Evolutionary conservation across 345 rosid species (phyloP).

Genomic region (Erodium maritimum): DNA sequence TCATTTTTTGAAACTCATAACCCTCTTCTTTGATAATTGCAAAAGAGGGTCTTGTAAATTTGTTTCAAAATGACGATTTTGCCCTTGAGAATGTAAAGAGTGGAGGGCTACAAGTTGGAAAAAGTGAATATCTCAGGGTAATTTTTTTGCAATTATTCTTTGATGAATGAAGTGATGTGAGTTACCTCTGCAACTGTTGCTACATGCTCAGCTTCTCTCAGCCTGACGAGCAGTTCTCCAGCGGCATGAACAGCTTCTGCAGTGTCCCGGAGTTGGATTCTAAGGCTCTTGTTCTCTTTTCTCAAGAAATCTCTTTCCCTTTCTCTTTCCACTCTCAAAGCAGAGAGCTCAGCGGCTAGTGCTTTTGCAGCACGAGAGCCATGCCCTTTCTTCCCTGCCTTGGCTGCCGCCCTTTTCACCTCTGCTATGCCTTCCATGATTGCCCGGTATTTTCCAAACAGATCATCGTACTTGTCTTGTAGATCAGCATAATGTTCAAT

Average conservation of each 20-base stretch:
- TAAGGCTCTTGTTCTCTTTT: slow-evolving; percentile 72
- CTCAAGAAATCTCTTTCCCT: slow-evolving; percentile 60
- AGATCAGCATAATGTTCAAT: slow-evolving; percentile 88
- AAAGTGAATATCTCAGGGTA: too few species aligned
- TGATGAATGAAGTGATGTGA: not conserved
- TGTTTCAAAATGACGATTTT: too few species aligned
- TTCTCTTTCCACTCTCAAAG: slow-evolving; percentile 66
- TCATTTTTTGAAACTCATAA: too few species aligned
- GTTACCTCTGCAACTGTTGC: slow-evolving; percentile 69
- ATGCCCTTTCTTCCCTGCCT: slow-evolving; percentile 72
- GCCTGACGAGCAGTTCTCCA: slow-evolving; percentile 86
- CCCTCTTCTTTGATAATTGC: too few species aligned
- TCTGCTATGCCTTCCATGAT: slow-evolving; percentile 80
- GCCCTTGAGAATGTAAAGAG: too few species aligned
- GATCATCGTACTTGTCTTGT: slow-evolving; percentile 76
- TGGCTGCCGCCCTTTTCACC: slow-evolving; percentile 77
- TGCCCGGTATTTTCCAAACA: slow-evolving; percentile 52
- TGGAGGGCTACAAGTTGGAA: too few species aligned
- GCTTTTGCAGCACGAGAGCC: slow-evolving; percentile 73
- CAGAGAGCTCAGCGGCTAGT: slow-evolving; percentile 64
- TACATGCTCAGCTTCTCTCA: slow-evolving; percentile 84
- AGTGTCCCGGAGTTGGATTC: slow-evolving; percentile 73
- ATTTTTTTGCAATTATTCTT: too few species aligned
- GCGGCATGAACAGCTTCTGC: slow-evolving; percentile 99
- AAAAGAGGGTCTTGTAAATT: too few species aligned